Evolutionary conservation across 495 filamentous ascomycete species (phyloP), one percentile per base, ranked within the genome.

Genomic region (Aspergillus wentii): DNA sequence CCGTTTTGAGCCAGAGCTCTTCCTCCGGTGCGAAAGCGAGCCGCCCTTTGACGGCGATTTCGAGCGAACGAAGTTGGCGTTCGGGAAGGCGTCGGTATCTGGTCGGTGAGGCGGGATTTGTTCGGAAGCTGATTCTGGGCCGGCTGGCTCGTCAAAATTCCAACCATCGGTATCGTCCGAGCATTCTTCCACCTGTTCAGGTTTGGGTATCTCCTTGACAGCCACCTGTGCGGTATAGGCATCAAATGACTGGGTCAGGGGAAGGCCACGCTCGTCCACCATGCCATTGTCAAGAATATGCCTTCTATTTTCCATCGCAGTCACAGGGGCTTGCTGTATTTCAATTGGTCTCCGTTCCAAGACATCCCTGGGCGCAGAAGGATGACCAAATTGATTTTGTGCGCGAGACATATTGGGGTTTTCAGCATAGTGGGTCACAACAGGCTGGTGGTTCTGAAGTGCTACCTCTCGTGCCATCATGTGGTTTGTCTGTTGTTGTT

Each of bases 31-130:
- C 4, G 83, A 79, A 6, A 73, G 66, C 1, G 79, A 74, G n/a
- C 72, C 79, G 11, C 62, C 49, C 19, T 83, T 74, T 29, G 80
- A 79, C 6, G 88, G 88, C 16, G 88, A 92, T 55, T 90, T 91
- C 8, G 74, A 44, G 20, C 81, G 74, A 8, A 85, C 71, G 39
- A 78, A 84, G 44, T 91, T 88, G 20, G 89, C 85, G 28, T 80
- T 81, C 1, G 90, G 88, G 50, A 96, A 96, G 2, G 74, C 71
- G 57, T 94, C 88, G 1, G 81, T 86, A 51, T 96, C 89, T 2
- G 85, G 86, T 33, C 88, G 65, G 39, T 79, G 74, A 14, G 72
- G 68, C 41, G 69, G 76, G 29, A 71, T 76, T 41, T 57, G 59
- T 44, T 69, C 75, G 30, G 70, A 53, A 17, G 79, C 62, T 1